phyloP scores from a whole-genome alignment of 305 asterid species.

The Solanum hybrid region DNA sequence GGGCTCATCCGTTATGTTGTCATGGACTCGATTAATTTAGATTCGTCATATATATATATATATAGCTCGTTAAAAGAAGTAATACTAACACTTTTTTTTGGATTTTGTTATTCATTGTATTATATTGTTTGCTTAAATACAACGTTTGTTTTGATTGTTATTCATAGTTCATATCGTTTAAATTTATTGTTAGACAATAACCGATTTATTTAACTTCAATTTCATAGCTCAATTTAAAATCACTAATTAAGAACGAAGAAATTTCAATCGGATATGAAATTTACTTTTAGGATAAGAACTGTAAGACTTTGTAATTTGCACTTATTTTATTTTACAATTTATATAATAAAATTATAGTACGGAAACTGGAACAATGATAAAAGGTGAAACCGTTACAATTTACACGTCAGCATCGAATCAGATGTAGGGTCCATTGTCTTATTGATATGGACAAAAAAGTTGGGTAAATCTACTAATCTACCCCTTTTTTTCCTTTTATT shows the following conservation, averaged over 20 bases:
- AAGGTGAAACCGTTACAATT: conserved; percentile 4
- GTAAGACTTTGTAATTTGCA: background rate
- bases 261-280: no score
- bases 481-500: background rate
- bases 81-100: background rate
- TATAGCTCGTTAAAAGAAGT: background rate
- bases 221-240: background rate
- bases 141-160: no score
- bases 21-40: background rate
- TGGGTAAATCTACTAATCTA: background rate
- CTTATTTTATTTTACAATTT: background rate
- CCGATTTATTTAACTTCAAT: no score
- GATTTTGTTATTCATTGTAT: no score
- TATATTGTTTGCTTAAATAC: no score
- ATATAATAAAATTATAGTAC: background rate
- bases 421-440: conserved; percentile 27
- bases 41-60: background rate
- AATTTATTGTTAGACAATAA: no score
- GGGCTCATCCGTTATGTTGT: background rate
- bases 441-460: background rate
- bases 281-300: background rate
- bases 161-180: no score
- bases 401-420: conserved; percentile 22
- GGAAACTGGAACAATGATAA: conserved; percentile 14
- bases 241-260: no score